phyloP scores from a whole-genome alignment of 23 red algal genomes.

The Gracilaria domingensis region DNA sequence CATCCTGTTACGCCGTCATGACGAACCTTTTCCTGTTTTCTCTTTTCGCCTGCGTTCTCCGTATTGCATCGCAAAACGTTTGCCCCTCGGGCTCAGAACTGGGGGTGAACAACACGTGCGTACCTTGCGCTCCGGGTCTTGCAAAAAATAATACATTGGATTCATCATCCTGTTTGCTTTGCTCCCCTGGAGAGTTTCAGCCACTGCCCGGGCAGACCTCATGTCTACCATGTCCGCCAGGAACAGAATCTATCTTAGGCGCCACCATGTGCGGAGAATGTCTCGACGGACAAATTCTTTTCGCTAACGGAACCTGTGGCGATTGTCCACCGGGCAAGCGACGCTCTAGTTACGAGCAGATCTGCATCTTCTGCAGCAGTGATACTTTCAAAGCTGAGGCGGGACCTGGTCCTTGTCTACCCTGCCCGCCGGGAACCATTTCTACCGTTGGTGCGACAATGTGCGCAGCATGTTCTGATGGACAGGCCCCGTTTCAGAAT shows the following conservation, averaged over 20 bases:
- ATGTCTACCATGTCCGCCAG: not conserved
- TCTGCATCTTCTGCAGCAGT: not conserved
- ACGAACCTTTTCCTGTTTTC: not conserved
- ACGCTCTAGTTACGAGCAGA: not conserved
- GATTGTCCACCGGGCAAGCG: not conserved
- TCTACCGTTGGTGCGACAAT: not conserved
- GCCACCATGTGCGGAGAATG: not conserved
- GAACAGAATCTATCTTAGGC: not conserved
- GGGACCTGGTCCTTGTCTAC: not conserved
- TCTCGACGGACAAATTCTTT: not conserved
- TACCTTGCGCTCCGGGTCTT: not conserved
- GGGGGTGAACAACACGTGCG: not conserved
- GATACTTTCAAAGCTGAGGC: not conserved
- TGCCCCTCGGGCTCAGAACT: not conserved
- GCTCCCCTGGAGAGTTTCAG: not conserved
- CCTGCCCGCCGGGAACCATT: not conserved
- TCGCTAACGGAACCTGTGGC: not conserved
- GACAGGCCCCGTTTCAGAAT: not conserved
- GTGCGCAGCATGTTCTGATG: not conserved
- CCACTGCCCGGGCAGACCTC: not conserved
- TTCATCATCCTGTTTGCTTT: not conserved
- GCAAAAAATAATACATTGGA: too few species aligned
- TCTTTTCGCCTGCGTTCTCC: not conserved
- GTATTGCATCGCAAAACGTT: not conserved
- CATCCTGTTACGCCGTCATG: not conserved